phyloP scores from a whole-genome alignment of 306 rosid genomes.

The Herpetospermum pedunculosum region DNA sequence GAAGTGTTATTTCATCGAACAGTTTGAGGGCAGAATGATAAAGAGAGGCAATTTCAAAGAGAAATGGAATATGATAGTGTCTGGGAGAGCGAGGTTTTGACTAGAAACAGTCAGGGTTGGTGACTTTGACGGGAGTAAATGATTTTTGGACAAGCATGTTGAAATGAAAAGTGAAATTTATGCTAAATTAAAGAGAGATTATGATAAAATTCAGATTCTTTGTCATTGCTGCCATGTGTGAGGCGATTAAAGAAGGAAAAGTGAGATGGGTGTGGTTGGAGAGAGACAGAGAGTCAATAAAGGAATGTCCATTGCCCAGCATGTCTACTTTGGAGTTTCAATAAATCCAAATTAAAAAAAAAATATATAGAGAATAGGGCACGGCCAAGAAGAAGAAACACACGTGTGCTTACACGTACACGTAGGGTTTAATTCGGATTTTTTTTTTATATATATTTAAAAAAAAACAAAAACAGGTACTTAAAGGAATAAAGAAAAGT shows the following conservation, averaged over 20 bases:
- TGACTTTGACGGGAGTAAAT: constrained; percentile 4
- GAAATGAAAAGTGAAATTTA: background rate
- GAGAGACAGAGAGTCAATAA: background rate
- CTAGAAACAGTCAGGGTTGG: constrained; percentile 1
- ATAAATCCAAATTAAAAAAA: background rate
- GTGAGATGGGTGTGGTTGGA: background rate
- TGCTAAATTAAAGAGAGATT: background rate
- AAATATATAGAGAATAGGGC: background rate
- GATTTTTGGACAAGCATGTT: background rate
- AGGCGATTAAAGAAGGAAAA: background rate
- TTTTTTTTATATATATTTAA: too few relatives aligned
- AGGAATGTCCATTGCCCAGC: background rate
- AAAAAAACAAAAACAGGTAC: too few relatives aligned
- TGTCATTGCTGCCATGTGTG: background rate
- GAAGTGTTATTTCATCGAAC: background rate
- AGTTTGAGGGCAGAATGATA: background rate
- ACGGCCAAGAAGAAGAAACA: background rate
- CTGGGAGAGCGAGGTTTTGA: background rate
- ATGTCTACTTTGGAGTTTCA: background rate
- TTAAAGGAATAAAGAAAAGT: too few relatives aligned
- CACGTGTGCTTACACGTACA: constrained; percentile 1
- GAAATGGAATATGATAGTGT: background rate
- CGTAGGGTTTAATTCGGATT: too few relatives aligned
- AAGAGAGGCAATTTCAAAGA: background rate
- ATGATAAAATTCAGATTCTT: background rate